Evolutionary conservation across 2,329 filamentous ascomycete species (phyloP).

Genomic region (Polytolypa hystricis): DNA sequence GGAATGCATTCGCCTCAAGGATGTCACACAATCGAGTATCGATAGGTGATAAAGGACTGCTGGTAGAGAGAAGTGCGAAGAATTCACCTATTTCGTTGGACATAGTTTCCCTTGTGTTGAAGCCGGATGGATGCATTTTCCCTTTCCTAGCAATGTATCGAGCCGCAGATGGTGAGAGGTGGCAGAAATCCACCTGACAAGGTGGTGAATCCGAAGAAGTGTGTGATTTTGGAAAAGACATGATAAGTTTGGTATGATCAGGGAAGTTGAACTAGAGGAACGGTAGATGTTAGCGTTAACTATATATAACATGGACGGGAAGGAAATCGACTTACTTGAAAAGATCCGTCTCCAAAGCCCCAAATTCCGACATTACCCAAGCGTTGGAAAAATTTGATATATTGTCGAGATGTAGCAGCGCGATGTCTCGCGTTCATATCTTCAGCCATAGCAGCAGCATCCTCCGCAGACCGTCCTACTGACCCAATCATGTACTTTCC

Average conservation of each 20-base stretch:
- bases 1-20: constrained; percentile 34
- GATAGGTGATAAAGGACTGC: constrained; percentile 19
- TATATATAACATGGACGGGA: neutral
- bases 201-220: constrained; percentile 14
- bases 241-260: constrained; percentile 41
- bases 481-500: constrained; percentile 43
- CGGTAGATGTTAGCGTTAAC: neutral
- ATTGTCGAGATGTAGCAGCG: constrained; percentile 22
- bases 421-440: constrained; percentile 11
- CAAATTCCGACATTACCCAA: constrained; percentile 43
- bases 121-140: constrained; percentile 33
- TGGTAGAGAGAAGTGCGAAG: constrained; percentile 28
- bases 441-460: constrained; percentile 21
- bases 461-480: constrained; percentile 31
- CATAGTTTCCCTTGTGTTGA: constrained; percentile 31
- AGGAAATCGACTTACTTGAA: constrained; percentile 27
- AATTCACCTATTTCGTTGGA: constrained; percentile 32
- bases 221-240: constrained; percentile 24
- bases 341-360: constrained; percentile 39
- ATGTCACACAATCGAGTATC: constrained; percentile 32
- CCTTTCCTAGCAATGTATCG: constrained; percentile 31
- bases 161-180: constrained; percentile 36
- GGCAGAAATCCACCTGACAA: constrained; percentile 38
- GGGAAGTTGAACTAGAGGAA: constrained; percentile 38
- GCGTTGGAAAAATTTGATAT: constrained; percentile 41